Base-by-base conservation (phyloP, 257 asterid genomes). In the Nicotiana obtusifolia region DNA sequence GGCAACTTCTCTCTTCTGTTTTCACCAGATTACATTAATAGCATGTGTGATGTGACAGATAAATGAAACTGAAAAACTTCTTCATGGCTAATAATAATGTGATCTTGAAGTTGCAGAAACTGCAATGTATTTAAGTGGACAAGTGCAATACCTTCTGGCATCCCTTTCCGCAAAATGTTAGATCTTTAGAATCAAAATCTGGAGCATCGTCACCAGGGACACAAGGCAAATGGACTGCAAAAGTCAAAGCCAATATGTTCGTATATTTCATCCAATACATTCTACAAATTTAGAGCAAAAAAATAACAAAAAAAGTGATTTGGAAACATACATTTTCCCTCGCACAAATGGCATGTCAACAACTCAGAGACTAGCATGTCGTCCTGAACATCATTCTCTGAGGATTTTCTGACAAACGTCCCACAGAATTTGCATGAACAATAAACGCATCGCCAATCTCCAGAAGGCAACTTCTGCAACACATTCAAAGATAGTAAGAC, bases 361-460 rank as follows among this genome's bases (percentile, higher is more conserved):
- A 91, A 80, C 66, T 89, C 92, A 82, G 86, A 84, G 80, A 84
- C 84, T 37, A 31, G 68, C 77, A 76, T 66, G 82, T 81, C 83
- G 7, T 62, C 83, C 62, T 80, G 88, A 80, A 83, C 88, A 78
- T 87, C 90, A 61, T 80, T 81, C 41, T 53, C 73, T 59, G 84
- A 87, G 84, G 87, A 82, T 68, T 73, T 87, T 87, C 84, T 88
- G 80, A 86, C 87, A 66, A 91, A 89, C 82, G 81, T 35, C 83
- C 93, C 98, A 88, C 99, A 96, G 85, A 92, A 92, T 80, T 94
- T 94, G 93, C 99, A 96, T 62, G 97, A 90, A 89, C 99, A 96
- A 85, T 93, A 89, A 52, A 89, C 84, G 77, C 98, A 96, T 73
- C 87, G 83, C 98, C 98, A 96, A 83, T 96, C 95, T 87, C 98